These are phyloP conservation scores for Vaccinium corymbosum DNA, from an alignment of 148 eudicot species.

Conservation along the genomic window DNA sequence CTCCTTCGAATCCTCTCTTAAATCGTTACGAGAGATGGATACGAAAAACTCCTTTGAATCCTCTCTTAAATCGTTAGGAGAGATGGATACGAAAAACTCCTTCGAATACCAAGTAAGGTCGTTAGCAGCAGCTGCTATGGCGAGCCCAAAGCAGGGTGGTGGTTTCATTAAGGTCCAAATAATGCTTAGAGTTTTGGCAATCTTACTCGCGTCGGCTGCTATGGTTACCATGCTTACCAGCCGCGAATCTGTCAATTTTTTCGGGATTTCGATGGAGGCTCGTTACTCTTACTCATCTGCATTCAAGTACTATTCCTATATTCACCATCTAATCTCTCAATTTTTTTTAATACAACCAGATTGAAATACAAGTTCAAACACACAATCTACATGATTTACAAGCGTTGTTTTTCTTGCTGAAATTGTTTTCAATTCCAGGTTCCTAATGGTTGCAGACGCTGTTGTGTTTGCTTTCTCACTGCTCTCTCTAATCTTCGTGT, in stretches of 20 bases:
- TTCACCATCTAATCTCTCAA: neutral
- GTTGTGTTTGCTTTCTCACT: slow-evolving; percentile 11
- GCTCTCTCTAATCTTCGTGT: slow-evolving; percentile 19
- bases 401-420: neutral
- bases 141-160: neutral
- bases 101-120: neutral
- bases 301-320: neutral
- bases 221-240: neutral
- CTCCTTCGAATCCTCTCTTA: neutral
- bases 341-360: neutral
- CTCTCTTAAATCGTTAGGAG: neutral
- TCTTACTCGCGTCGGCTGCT: neutral
- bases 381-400: neutral
- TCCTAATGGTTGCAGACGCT: slow-evolving; percentile 13
- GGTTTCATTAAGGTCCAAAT: slow-evolving; percentile 1
- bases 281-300: neutral
- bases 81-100: neutral
- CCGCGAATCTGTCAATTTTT: neutral
- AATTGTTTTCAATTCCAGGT: slow-evolving; percentile 15
- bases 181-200: neutral
- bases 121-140: neutral
- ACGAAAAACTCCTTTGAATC: neutral
- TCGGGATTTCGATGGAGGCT: neutral
- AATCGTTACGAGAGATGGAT: neutral
- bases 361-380: neutral